Percentiles rank a stretch among this genome's conserved stretches.
These are phyloP conservation scores for Populus nigra DNA, from an alignment of 345 rosid genomes.

Conservation along the genomic window DNA sequence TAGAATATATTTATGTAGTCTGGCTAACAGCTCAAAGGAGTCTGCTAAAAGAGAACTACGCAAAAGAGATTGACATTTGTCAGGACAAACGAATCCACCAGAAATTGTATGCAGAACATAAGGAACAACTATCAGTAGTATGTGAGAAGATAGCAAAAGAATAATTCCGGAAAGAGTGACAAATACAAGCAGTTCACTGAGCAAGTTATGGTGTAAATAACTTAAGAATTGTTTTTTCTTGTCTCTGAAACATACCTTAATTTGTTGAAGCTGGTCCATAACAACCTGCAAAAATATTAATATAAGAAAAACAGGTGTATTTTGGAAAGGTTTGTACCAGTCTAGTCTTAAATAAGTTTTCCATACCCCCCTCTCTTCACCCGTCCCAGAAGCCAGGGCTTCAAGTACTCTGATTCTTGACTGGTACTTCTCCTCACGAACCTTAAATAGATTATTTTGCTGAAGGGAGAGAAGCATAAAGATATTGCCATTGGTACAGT, in stretches of 20 bases:
- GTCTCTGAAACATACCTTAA: slow-evolving; percentile 44
- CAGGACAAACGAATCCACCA: too few relatives aligned
- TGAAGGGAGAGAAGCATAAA: slow-evolving; percentile 31
- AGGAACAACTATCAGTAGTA: neutral
- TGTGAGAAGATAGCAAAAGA: neutral
- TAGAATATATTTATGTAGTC: neutral
- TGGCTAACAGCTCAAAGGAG: neutral
- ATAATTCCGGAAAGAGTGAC: neutral
- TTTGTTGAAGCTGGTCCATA: slow-evolving; percentile 47
- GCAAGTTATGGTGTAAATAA: neutral
- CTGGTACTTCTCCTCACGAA: slow-evolving; percentile 84
- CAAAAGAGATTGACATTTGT: neutral
- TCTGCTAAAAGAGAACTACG: neutral
- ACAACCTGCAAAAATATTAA: slow-evolving; percentile 37
- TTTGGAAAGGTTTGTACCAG: neutral
- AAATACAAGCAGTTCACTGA: neutral
- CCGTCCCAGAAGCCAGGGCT: slow-evolving; percentile 72
- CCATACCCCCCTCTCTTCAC: slow-evolving; percentile 65
- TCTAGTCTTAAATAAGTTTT: neutral
- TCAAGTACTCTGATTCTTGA: slow-evolving; percentile 86
- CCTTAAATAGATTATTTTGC: slow-evolving; percentile 90
- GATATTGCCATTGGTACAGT: slow-evolving; percentile 1
- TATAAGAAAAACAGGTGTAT: neutral
- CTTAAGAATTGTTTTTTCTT: neutral
- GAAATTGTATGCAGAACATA: too few relatives aligned